Percentiles rank a stretch among this genome's conserved stretches.
These are phyloP conservation scores for Panaeolus cyanescens DNA, from an alignment of 768 basidiomycete genomes.

Conservation along the genomic window DNA sequence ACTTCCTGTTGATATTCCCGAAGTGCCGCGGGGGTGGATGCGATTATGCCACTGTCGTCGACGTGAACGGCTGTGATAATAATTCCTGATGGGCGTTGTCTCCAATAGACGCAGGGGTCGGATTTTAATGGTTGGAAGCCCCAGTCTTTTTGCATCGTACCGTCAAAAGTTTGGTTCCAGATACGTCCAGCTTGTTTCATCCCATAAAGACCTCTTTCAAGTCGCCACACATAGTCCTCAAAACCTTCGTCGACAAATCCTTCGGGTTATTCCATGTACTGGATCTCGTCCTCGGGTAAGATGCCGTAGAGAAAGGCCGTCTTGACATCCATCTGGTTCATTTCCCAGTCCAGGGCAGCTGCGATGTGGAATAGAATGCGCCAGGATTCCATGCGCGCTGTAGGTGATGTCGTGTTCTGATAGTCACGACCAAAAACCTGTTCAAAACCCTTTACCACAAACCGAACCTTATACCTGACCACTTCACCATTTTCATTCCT, in stretches of 20 bases:
- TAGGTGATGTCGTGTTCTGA: no score
- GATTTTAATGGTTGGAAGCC: no score
- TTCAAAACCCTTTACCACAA: no score
- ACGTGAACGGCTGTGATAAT: constrained; percentile 35
- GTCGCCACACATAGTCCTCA: constrained; percentile 23
- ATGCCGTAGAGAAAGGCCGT: neutral
- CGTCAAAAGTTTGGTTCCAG: constrained; percentile 37
- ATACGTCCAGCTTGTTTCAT: constrained; percentile 37
- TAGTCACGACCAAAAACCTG: no score
- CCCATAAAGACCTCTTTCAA: constrained; percentile 32
- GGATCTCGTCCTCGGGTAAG: neutral
- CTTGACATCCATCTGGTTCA: constrained; percentile 1
- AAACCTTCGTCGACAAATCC: constrained; percentile 15
- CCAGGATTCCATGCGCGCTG: no score
- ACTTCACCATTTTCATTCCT: no score
- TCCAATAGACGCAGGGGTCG: constrained; percentile 37
- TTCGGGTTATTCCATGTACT: constrained; percentile 1
- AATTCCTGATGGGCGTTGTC: constrained; percentile 8
- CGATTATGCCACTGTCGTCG: constrained; percentile 30
- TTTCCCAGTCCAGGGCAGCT: no score
- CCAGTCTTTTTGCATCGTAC: constrained; percentile 19
- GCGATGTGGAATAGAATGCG: no score
- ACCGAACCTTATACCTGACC: no score
- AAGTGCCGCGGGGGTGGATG: constrained; percentile 9
- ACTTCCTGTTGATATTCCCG: constrained; percentile 28